Evolutionary conservation across 352 stramenopile species (phyloP), one percentile per base, ranked within the genome.

Genomic region (Pythium guiyangense): DNA sequence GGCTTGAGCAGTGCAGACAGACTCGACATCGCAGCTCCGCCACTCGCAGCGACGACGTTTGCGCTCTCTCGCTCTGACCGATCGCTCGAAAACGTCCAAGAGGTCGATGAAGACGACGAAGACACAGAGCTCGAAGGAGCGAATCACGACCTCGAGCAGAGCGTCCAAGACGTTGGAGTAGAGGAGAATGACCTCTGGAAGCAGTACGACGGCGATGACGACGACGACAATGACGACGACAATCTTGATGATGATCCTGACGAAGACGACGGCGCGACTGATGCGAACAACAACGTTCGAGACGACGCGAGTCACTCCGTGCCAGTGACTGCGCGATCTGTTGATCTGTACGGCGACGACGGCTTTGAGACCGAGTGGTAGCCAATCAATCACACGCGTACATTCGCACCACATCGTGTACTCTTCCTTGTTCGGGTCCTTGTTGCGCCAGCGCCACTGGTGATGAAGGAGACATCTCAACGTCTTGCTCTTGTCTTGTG

Each of bases 351-450:
- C 52, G 74, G 64, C 27, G 77, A 83, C 40, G 74, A 86, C 57
- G 71, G 63, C 17, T 88, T 88, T 51, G 74, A 88, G 37, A 71
- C 49, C 35, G 73, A 84, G 43, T 78, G 70, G 70, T 76, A 22
- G 22, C 22, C 22, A 22, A 22, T 22, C 22, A 59, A 54, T 18
- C n/a, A 43, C 27, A 31, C 14, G 10, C 39, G 14, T 15, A 45
- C 15, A 10, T 18, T 4, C 8, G 12, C 17, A 44, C 15, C 18
- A 18, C 18, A 18, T 15, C 1, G 8, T 47, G 18, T n/a, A 20
- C n/a, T 26, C 4, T 20, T 25, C 25, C 17, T 52, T 22, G 40
- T 17, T 31, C 42, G 22, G 22, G 22, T 22, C 22, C 22, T 22
- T 22, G 52, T 20, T 45, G 43, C 8, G 31, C 22, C 15, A 22